Evolutionary conservation across 495 filamentous ascomycete genomes (phyloP), one percentile per base, ranked within the genome.

Genomic region (Penicillium ochrochloron): DNA sequence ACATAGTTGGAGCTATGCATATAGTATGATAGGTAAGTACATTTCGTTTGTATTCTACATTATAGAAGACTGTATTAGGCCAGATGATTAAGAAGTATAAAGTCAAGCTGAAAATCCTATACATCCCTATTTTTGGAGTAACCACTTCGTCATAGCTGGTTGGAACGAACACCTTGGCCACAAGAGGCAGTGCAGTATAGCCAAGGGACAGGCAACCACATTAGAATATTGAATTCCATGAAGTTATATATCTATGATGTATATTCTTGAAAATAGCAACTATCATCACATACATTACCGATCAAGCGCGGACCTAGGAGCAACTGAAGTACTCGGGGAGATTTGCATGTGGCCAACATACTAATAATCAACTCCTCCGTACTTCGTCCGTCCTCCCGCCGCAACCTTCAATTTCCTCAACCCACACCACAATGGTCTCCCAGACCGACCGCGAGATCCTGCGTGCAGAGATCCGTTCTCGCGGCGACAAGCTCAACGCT

Each of bases 391-490:
- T 25, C 11, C 56, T 56, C 52, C 60, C 39, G 39, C 39, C 53
- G 31, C 29, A 56, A 10, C 31, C 31, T 23, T 23, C 53, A 34
- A n/a, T 39, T 39, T 23, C n/a, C 21, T 25, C 46, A 46, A 60
- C 63, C 62, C 60, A 61, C 63, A 64, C 52, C 59, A 61, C 51
- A 41, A 89, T 90, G 86, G 82, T 88, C 60, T 78, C 76, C 51
- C 66, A 78, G 21, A 78, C 75, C 66, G 88, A 90, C 62, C 80
- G 76, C 55, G 68, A 87, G 37, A 74, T 85, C 27, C 89, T 93
- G 69, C 83, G 89, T 64, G 81, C 83, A 54, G 89, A 92, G 77
- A 83, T 83, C 56, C 86, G 82, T 60, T 65, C 75, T 44, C 79
- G 86, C 23, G 86, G 89, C 66, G 77, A 71, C 59, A 82, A 85